Conservation (phyloP, 176 grass and related monocot species). For the Juncus inflexus region DNA sequence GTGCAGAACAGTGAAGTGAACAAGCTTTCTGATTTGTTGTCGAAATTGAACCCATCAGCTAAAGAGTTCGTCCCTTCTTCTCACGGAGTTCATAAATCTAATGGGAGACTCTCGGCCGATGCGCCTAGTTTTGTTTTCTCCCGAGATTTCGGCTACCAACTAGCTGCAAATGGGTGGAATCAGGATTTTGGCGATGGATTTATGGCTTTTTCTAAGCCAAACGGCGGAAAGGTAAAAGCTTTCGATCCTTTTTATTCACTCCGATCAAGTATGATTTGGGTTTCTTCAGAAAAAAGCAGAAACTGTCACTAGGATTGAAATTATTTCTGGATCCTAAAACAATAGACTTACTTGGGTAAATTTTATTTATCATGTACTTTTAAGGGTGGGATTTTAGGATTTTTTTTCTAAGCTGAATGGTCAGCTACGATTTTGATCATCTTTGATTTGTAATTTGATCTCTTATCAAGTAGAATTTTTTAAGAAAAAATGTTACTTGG, state of each 20-base stretch:
- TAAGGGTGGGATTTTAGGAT: constrained; percentile 1
- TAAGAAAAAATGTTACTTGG: too few relatives aligned
- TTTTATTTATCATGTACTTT: constrained; percentile 10
- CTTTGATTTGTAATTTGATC: constrained; percentile 15
- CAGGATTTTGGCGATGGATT: constrained; percentile 27
- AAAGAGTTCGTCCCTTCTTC: constrained; percentile 88
- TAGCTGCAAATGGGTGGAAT: constrained; percentile 17
- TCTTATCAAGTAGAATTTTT: constrained; percentile 17
- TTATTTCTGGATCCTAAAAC: background rate
- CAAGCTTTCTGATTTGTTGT: constrained; percentile 86
- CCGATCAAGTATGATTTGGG: background rate
- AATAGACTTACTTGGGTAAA: background rate
- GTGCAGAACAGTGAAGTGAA: constrained; percentile 82
- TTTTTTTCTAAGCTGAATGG: background rate
- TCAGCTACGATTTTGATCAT: constrained; percentile 7
- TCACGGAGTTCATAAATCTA: constrained; percentile 21
- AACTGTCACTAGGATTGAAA: too few relatives aligned
- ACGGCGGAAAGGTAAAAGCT: constrained; percentile 13
- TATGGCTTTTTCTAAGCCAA: constrained; percentile 11
- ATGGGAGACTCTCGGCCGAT: constrained; percentile 57
- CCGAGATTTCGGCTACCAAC: constrained; percentile 19
- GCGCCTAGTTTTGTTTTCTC: constrained; percentile 72
- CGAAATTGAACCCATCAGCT: constrained; percentile 84
- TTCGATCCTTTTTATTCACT: background rate
- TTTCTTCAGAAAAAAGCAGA: background rate